phyloP scores from a whole-genome alignment of 2,329 filamentous ascomycete species.

The Aureobasidium mangrovei region DNA sequence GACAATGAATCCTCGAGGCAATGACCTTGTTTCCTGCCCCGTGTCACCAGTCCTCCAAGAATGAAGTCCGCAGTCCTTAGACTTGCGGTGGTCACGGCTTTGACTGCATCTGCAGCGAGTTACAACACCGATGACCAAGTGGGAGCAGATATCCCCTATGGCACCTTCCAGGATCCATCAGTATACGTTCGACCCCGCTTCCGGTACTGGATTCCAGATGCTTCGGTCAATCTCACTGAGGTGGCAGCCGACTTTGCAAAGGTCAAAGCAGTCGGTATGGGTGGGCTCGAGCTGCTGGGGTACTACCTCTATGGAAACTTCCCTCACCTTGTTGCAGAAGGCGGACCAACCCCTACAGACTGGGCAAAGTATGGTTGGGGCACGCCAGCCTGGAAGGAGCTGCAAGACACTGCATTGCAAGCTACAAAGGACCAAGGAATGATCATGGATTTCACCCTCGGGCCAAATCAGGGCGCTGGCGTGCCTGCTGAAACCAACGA shows the following conservation, averaged over 20 bases:
- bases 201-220: constrained; percentile 35
- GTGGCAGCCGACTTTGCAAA: constrained; percentile 28
- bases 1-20: too few species aligned
- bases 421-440: constrained; percentile 30
- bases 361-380: constrained; percentile 36
- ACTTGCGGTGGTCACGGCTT: too few species aligned
- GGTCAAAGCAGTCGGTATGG: constrained; percentile 27
- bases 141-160: constrained; percentile 19
- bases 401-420: constrained; percentile 24
- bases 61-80: too few species aligned
- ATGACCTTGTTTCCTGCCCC: too few species aligned
- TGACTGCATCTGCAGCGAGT: too few species aligned
- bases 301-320: constrained; percentile 33
- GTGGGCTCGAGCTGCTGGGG: constrained; percentile 32
- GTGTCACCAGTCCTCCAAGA: too few species aligned
- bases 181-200: constrained; percentile 23
- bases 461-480: constrained; percentile 41
- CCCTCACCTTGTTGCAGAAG: constrained; percentile 14
- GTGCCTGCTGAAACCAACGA: constrained; percentile 31
- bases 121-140: constrained; percentile 18
- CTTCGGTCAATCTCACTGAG: constrained; percentile 24
- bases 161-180: constrained; percentile 26
- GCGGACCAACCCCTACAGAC: constrained; percentile 21
- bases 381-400: constrained; percentile 26
- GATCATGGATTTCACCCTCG: constrained; percentile 39